Conservation (phyloP, 2,329 filamentous ascomycete genomes). For the Colletotrichum gloeosporioides region DNA sequence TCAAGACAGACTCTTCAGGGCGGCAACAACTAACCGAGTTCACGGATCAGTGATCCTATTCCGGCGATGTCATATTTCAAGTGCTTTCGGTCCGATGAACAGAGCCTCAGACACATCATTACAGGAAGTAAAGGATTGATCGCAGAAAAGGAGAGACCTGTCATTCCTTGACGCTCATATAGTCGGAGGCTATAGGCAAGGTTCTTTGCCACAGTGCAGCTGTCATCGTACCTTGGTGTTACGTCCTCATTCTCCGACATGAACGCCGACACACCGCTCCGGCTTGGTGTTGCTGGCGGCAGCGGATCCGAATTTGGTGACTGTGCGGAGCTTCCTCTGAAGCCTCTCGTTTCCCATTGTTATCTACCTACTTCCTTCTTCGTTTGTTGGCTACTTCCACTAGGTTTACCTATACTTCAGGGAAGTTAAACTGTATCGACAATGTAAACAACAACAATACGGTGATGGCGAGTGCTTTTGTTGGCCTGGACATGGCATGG, state of each 20-base stretch:
- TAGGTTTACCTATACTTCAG: background rate
- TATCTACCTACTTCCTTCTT: background rate
- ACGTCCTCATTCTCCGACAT: background rate
- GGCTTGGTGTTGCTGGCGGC: background rate
- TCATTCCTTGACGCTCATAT: background rate
- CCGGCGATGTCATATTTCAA: background rate
- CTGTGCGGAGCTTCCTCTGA: background rate
- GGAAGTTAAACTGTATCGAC: background rate
- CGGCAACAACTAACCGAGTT: background rate
- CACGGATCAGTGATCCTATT: background rate
- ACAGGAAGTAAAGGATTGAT: background rate
- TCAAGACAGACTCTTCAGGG: background rate
- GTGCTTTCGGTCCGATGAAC: background rate
- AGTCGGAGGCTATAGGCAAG: background rate
- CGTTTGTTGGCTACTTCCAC: too few relatives aligned
- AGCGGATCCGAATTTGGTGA: background rate
- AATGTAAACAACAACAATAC: rapidly evolving
- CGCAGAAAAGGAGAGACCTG: rapidly evolving
- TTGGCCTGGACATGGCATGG: background rate
- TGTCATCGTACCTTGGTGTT: rapidly evolving
- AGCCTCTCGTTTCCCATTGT: background rate
- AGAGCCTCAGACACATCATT: background rate
- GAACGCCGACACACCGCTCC: background rate
- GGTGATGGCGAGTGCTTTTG: too few relatives aligned
- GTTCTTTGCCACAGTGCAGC: background rate